Percentiles rank a stretch among this genome's conserved stretches.
phyloP scores from a whole-genome alignment of 2,329 filamentous ascomycete genomes.

The Colletotrichum filicis region DNA sequence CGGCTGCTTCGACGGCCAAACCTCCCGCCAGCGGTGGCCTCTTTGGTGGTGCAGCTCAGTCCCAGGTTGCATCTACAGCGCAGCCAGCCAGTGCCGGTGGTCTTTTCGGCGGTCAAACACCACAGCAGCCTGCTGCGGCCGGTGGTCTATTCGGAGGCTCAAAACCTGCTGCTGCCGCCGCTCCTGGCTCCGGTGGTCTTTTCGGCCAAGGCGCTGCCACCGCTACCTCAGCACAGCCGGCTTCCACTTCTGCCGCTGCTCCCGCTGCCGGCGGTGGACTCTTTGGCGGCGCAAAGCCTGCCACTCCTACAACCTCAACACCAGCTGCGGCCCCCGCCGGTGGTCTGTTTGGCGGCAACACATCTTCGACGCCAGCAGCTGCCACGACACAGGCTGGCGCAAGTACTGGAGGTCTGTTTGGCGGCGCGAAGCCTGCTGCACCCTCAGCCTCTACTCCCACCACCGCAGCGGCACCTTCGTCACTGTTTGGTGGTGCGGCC shows the following conservation, averaged over 20 bases:
- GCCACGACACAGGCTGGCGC: slow-evolving; percentile 40
- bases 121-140: slow-evolving; percentile 34
- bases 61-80: slow-evolving; percentile 40
- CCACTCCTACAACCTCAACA: slow-evolving; percentile 43
- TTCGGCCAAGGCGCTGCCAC: slow-evolving; percentile 35
- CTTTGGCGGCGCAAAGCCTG: slow-evolving; percentile 55
- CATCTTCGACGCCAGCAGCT: slow-evolving; percentile 48
- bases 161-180: slow-evolving; percentile 21
- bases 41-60: slow-evolving; percentile 44
- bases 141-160: slow-evolving; percentile 39
- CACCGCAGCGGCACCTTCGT: slow-evolving; percentile 40
- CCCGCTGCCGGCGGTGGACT: slow-evolving; percentile 38
- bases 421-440: slow-evolving; percentile 36
- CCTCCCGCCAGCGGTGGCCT: slow-evolving; percentile 37
- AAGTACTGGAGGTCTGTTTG: slow-evolving; percentile 41
- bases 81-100: slow-evolving; percentile 33
- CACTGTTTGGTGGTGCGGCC: slow-evolving; percentile 48
- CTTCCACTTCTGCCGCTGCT: slow-evolving; percentile 39
- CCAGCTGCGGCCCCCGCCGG: slow-evolving; percentile 36
- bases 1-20: background rate
- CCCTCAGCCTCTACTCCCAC: slow-evolving; percentile 44
- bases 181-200: slow-evolving; percentile 26
- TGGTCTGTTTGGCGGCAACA: slow-evolving; percentile 55
- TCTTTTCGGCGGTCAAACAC: slow-evolving; percentile 31
- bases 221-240: slow-evolving; percentile 40